Conservation (phyloP, 306 rosid species). For the Ochetophila trinervis region DNA sequence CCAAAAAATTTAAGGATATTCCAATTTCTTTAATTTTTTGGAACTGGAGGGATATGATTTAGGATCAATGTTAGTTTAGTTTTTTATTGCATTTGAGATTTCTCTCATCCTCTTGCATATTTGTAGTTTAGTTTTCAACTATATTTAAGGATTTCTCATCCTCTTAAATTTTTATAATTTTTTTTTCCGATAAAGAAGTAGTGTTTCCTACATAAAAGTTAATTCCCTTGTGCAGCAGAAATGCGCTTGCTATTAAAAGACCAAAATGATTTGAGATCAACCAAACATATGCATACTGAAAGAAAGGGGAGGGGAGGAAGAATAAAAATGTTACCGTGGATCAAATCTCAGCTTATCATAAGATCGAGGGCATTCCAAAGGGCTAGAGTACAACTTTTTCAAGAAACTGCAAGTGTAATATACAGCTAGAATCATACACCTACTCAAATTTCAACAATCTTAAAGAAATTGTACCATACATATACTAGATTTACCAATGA, state of each 20-base stretch:
- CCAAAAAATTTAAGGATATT: no score
- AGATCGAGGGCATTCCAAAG: constrained; percentile 90
- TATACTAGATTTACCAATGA: constrained; percentile 53
- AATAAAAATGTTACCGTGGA: constrained; percentile 60
- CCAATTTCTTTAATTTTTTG: no score
- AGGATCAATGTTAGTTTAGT: no score
- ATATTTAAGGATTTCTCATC: no score
- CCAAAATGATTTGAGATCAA: background rate
- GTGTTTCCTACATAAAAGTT: no score
- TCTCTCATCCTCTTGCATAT: no score
- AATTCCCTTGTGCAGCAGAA: no score
- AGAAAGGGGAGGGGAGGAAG: background rate
- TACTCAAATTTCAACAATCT: constrained; percentile 17
- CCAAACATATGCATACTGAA: background rate
- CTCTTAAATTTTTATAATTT: no score
- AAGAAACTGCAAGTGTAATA: constrained; percentile 58
- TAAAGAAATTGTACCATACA: background rate
- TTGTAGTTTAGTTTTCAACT: no score
- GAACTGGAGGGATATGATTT: no score
- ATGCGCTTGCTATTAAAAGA: background rate
- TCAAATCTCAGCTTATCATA: constrained; percentile 92
- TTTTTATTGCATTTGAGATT: no score
- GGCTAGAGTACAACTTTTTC: constrained; percentile 70
- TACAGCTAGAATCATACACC: constrained; percentile 25
- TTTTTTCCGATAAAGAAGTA: no score